Base-by-base conservation (phyloP, 257 asterid species). In the Voacanga thouarsii region DNA sequence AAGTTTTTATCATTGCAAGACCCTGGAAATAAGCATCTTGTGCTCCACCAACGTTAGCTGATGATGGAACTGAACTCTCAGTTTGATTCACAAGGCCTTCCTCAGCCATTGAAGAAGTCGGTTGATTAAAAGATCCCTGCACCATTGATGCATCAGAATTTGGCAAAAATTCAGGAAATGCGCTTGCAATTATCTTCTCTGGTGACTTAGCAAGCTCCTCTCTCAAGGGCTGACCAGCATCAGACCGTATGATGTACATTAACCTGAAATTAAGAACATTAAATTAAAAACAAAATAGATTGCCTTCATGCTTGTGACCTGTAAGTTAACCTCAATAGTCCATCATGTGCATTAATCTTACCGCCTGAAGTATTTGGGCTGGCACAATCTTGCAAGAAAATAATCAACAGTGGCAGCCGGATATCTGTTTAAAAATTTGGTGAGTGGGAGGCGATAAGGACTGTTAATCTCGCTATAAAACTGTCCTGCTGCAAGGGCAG, bases 161-260 rank as follows among this genome's bases (percentile, higher is more conserved):
- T 37, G 78, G 85, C 55, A 80, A 75, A 83, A 90, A 90, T 60
- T 89, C 98, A 61, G 97, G 94, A 80, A 96, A 96, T 77, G 97
- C 97, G 85, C 94, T 89, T 78, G 96, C 90, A 82, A 93, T 91
- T 84, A 96, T 93, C 90, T 96, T 96, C 72, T 93, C 98, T 2
- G 98, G 97, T 47, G 99, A 96, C 87, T 91, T 96, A 45, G 98
- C 97, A 77, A 96, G 96, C 86, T 96, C 99, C 86, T 96, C 99
- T 86, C 99, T 87, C 90, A 96, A 86, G 7, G 97, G 97, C 77
- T 96, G 99, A 82, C 99, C 99, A 89, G 97, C 96, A 87, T 96
- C 99, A 45, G 99, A 96, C 70, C 90, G 85, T 82, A 96, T 89
- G 55, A 96, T 93, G 87, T 96, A 96, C 98, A 96, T 96, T 82